Evolutionary conservation across 345 rosid genomes (phyloP).

Genomic region (Eucalyptus regnans): DNA sequence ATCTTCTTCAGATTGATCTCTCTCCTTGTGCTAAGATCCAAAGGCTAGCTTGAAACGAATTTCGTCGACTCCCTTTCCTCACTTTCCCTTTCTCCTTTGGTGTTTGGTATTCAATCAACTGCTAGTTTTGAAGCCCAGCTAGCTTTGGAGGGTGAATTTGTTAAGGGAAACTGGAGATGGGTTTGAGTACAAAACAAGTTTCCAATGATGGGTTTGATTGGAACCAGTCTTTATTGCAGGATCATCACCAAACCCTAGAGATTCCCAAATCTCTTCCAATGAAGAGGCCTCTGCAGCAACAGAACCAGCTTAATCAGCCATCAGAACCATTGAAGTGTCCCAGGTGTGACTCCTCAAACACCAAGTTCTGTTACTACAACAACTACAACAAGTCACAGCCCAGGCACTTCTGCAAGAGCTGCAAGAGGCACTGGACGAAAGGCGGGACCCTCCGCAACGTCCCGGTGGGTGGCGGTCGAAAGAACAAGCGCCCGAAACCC

Average conservation of each 20-base stretch:
- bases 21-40: conserved; percentile 20
- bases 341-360: conserved; percentile 78
- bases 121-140: background rate
- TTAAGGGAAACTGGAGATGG: background rate
- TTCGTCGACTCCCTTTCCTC: background rate
- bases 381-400: conserved; percentile 91
- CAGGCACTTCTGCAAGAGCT: conserved; percentile 79
- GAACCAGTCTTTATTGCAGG: conserved; percentile 29
- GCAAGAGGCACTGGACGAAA: conserved; percentile 93
- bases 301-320: conserved; percentile 7
- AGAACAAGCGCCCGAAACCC: conserved; percentile 45
- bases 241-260: conserved; percentile 1
- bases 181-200: conserved; percentile 23
- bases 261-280: conserved; percentile 8
- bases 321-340: conserved; percentile 72
- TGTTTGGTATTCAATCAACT: background rate
- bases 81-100: background rate
- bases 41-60: background rate
- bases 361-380: conserved; percentile 92
- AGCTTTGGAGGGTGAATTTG: background rate
- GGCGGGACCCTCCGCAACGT: conserved; percentile 88
- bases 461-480: conserved; percentile 84
- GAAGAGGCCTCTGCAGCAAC: conserved; percentile 11
- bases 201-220: conserved; percentile 29
- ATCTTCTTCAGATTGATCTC: conserved; percentile 10